Percentiles rank a stretch among this genome's conserved stretches.
These are phyloP conservation scores for California macrophylla DNA, from an alignment of 441 rosid genomes.

Conservation along the genomic window DNA sequence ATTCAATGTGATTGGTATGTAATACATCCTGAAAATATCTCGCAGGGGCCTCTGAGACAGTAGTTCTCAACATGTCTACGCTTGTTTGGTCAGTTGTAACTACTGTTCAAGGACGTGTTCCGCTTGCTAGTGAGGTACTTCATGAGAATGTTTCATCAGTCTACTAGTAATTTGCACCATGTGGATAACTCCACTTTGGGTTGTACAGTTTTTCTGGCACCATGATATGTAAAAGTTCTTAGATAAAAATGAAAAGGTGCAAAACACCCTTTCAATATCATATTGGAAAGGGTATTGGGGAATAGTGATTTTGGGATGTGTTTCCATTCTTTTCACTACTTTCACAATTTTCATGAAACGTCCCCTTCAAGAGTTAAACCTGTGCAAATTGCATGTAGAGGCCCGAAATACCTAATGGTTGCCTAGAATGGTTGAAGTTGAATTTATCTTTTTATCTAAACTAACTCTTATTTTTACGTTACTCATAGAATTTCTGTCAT, in stretches of 20 bases:
- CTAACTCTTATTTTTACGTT: neutral
- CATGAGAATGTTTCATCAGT: conserved; percentile 7
- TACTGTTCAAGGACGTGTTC: conserved; percentile 78
- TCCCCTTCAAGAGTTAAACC: neutral
- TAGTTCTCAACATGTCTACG: conserved; percentile 93
- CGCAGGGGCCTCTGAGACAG: conserved; percentile 86
- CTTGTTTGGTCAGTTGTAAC: conserved; percentile 88
- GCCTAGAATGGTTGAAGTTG: neutral
- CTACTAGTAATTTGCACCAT: neutral
- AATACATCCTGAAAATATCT: conserved; percentile 13
- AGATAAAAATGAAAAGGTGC: neutral
- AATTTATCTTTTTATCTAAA: neutral
- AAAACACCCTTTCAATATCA: neutral
- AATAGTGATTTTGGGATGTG: neutral
- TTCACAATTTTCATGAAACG: neutral
- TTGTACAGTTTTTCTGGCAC: neutral
- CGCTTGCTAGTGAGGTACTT: conserved; percentile 95
- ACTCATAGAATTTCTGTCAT: neutral
- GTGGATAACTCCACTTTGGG: neutral
- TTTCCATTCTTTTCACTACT: neutral
- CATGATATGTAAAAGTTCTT: neutral
- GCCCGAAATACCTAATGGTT: neutral
- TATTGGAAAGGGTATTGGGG: neutral
- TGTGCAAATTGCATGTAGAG: neutral
- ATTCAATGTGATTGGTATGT: conserved; percentile 9